phyloP scores from a whole-genome alignment of 805 yeast species.

The Starmerella potacharoeniae region DNA sequence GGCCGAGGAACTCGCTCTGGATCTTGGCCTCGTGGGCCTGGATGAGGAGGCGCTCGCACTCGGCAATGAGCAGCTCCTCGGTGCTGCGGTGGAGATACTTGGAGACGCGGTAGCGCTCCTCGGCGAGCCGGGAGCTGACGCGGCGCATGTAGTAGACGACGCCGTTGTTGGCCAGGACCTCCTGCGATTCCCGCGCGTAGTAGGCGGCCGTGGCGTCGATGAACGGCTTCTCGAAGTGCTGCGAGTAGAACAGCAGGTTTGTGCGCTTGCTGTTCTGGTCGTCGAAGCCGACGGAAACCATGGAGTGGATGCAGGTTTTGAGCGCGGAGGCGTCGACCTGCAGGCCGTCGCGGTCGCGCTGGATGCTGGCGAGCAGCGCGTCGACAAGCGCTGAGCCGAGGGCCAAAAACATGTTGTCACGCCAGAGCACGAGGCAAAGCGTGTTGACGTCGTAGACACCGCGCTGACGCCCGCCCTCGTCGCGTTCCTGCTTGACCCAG shows the following conservation, averaged over 20 bases:
- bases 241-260: conserved; percentile 69
- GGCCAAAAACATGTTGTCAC: conserved; percentile 61
- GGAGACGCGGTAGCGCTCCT: conserved; percentile 69
- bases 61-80: conserved; percentile 60
- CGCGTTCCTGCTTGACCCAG: conserved; percentile 94
- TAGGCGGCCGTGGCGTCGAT: conserved; percentile 46
- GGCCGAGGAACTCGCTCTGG: conserved; percentile 62
- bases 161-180: conserved; percentile 58
- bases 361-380: conserved; percentile 67
- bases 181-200: conserved; percentile 55
- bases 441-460: conserved; percentile 88
- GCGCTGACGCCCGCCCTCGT: conserved; percentile 63
- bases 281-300: conserved; percentile 84
- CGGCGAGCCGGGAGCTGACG: conserved; percentile 71
- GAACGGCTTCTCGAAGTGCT: conserved; percentile 66
- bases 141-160: conserved; percentile 84
- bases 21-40: conserved; percentile 64
- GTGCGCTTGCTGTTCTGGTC: conserved; percentile 78
- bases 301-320: conserved; percentile 67
- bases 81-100: conserved; percentile 79
- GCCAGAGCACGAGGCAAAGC: conserved; percentile 79
- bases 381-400: conserved; percentile 48
- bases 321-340: conserved; percentile 55
- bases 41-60: conserved; percentile 65
- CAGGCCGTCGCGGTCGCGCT: conserved; percentile 67